A percentile compares a stretch with the other conserved stretches of the same genome.
phyloP scores from a whole-genome alignment of 495 filamentous ascomycete species.

The Penicillium herquei region DNA sequence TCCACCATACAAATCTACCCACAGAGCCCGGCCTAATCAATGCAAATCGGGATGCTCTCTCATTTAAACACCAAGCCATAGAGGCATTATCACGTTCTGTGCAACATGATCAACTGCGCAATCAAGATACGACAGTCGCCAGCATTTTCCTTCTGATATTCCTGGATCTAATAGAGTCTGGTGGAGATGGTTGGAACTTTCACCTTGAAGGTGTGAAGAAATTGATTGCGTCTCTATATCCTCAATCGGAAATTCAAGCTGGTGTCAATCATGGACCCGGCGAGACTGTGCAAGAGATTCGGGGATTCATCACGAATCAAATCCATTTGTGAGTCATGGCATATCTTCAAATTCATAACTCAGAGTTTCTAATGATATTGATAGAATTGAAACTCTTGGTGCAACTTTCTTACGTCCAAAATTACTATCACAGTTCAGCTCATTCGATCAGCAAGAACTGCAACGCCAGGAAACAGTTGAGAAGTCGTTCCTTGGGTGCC shows the following conservation, averaged over 20 bases:
- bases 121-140: conserved; percentile 41
- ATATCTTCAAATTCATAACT: background rate
- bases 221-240: conserved; percentile 32
- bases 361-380: background rate
- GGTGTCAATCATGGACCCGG: conserved; percentile 16
- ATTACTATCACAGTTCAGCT: conserved; percentile 28
- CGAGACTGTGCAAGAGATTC: conserved; percentile 28
- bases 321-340: conserved; percentile 21
- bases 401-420: conserved; percentile 45
- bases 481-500: conserved; percentile 42
- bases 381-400: conserved; percentile 41
- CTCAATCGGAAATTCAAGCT: conserved; percentile 14
- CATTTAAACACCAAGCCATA: conserved; percentile 51
- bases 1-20: conserved; percentile 15
- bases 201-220: conserved; percentile 51
- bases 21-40: conserved; percentile 14
- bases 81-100: conserved; percentile 37
- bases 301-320: conserved; percentile 28
- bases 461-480: conserved; percentile 30
- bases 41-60: conserved; percentile 44
- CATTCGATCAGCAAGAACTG: conserved; percentile 10
- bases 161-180: conserved; percentile 56
- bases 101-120: conserved; percentile 16
- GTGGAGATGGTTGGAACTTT: conserved; percentile 52
- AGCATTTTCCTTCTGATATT: conserved; percentile 57